Conservation (phyloP, 345 rosid genomes). For the Camelina neglecta region DNA sequence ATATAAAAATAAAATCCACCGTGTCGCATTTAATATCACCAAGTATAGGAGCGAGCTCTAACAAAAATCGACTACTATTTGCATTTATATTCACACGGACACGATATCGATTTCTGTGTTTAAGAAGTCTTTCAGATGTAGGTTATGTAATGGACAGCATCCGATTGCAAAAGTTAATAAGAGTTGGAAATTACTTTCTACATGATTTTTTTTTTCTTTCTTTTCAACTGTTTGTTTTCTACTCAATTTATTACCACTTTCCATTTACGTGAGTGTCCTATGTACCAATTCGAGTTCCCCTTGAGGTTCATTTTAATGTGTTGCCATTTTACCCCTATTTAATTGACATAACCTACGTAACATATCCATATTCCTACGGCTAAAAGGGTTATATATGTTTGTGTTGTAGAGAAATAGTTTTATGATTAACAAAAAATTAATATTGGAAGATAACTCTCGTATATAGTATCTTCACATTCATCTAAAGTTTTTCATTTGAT, state of each 20-base stretch:
- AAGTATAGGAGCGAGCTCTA: conserved; percentile 17
- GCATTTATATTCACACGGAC: conserved; percentile 15
- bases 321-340: conserved; percentile 33
- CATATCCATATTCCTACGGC: conserved; percentile 22
- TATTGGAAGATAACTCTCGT: neutral
- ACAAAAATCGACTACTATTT: neutral
- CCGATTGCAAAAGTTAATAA: neutral
- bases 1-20: neutral
- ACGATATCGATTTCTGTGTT: conserved; percentile 1
- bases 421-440: neutral
- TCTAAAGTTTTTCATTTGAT: too few relatives aligned
- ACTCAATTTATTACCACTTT: conserved; percentile 36
- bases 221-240: neutral
- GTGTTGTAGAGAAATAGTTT: conserved; percentile 1
- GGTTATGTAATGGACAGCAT: neutral
- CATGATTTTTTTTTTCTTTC: neutral
- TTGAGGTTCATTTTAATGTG: conserved; percentile 18
- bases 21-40: conserved; percentile 21
- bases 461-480: neutral
- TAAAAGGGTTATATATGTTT: neutral
- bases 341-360: conserved; percentile 17
- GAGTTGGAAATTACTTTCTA: conserved; percentile 18
- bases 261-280: conserved; percentile 41
- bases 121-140: neutral
- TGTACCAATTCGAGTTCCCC: conserved; percentile 38